A percentile compares a stretch with the other conserved stretches of the same genome.
These are phyloP conservation scores for Tephrocybe sp. DNA, from an alignment of 768 basidiomycete genomes.

Conservation along the genomic window DNA sequence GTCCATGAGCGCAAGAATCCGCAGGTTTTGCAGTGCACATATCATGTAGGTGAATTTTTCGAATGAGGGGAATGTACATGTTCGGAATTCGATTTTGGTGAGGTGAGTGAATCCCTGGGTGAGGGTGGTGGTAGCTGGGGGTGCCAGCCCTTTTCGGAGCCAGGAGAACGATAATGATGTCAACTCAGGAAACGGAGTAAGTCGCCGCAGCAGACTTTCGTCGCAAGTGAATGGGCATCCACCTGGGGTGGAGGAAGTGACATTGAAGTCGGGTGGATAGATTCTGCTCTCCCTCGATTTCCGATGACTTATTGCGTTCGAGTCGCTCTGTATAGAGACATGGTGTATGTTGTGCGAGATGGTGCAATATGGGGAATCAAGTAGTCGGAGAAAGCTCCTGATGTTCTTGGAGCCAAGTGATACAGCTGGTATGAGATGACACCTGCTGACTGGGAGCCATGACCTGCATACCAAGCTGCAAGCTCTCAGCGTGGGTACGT, in stretches of 20 bases:
- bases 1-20: constrained; percentile 20
- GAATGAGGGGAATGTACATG: constrained; percentile 23
- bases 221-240: constrained; percentile 8
- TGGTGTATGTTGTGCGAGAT: constrained; percentile 16
- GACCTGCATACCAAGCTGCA: constrained; percentile 19
- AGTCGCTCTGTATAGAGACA: constrained; percentile 17
- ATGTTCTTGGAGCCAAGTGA: constrained; percentile 15
- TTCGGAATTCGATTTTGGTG: constrained; percentile 23
- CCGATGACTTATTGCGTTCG: constrained; percentile 18
- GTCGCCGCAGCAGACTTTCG: constrained; percentile 10
- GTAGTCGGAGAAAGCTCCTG: constrained; percentile 15
- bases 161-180: constrained; percentile 18
- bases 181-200: constrained; percentile 16
- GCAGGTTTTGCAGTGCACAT: constrained; percentile 20
- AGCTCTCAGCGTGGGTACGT: constrained; percentile 15
- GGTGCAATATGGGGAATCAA: constrained; percentile 16
- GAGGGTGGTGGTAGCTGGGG: constrained; percentile 7
- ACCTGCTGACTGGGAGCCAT: constrained; percentile 16
- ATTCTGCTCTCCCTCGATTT: constrained; percentile 12
- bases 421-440: constrained; percentile 16
- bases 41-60: constrained; percentile 19
- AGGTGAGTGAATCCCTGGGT: constrained; percentile 17
- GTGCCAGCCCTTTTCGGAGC: constrained; percentile 15
- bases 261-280: constrained; percentile 5
- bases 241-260: background rate